phyloP scores from a whole-genome alignment of 169 alveolate species.

The Plasmodium reichenowi region DNA sequence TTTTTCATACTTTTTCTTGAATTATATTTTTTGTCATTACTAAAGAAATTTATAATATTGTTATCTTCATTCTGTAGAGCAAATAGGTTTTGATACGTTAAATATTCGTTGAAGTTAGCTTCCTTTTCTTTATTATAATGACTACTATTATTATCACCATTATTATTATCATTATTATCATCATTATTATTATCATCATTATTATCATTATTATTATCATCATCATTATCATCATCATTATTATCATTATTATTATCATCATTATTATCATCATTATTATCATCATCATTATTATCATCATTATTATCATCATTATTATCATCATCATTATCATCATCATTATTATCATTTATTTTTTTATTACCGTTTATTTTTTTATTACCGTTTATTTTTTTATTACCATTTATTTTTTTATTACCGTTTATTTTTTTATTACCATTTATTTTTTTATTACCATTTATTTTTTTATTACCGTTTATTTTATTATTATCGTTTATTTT shows the following conservation, averaged over 20 bases:
- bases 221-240: neutral
- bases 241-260: neutral
- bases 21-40: conserved; percentile 19
- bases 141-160: neutral
- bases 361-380: neutral
- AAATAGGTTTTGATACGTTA: conserved; percentile 61
- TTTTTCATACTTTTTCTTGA: neutral
- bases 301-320: neutral
- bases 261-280: conserved; percentile 1
- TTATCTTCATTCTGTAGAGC: conserved; percentile 41
- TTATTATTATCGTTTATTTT: neutral
- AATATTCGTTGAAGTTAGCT: conserved; percentile 20
- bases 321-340: too few relatives aligned
- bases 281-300: neutral
- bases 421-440: neutral
- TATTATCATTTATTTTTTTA: neutral
- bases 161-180: neutral
- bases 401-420: neutral
- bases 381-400: too few relatives aligned
- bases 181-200: neutral
- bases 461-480: neutral
- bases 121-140: conserved; percentile 12
- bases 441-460: neutral
- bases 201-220: neutral
- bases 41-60: conserved; percentile 36